A percentile compares a stretch with the other conserved stretches of the same genome.
Conservation (phyloP, 2,329 filamentous ascomycete species). For the Phaeosphaeria sp. region DNA sequence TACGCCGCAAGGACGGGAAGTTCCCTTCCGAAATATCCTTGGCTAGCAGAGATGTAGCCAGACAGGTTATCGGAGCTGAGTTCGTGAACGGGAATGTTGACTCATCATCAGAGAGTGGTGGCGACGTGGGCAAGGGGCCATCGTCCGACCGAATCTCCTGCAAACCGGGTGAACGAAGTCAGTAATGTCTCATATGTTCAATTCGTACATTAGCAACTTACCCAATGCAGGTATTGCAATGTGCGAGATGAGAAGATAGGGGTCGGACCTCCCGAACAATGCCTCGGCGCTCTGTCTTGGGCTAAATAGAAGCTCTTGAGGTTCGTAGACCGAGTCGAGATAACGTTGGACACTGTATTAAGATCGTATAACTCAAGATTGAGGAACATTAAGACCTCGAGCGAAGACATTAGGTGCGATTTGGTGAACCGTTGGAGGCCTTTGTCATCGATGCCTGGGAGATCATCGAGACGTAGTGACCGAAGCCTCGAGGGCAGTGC, state of each 20-base stretch:
- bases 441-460: constrained; percentile 62
- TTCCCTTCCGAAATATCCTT: constrained; percentile 66
- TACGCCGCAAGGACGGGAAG: constrained; percentile 66
- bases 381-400: constrained; percentile 59
- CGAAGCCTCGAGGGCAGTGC: constrained; percentile 57
- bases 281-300: constrained; percentile 57
- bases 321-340: constrained; percentile 52
- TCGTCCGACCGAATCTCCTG: constrained; percentile 58
- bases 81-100: constrained; percentile 25
- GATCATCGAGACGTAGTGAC: constrained; percentile 62
- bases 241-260: constrained; percentile 56
- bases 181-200: too few relatives aligned
- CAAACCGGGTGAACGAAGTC: too few relatives aligned
- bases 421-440: constrained; percentile 61
- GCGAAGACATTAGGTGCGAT: constrained; percentile 52
- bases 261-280: constrained; percentile 51
- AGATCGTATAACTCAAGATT: constrained; percentile 61
- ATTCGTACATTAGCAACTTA: too few relatives aligned
- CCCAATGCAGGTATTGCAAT: constrained; percentile 64
- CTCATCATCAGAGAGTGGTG: constrained; percentile 8
- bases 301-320: constrained; percentile 60
- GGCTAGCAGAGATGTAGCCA: constrained; percentile 68
- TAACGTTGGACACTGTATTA: constrained; percentile 59
- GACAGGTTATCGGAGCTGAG: constrained; percentile 53
- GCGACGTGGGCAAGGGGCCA: constrained; percentile 18